Base-by-base conservation (phyloP, 23 red algal species). In the Gracilaria gracilis region DNA sequence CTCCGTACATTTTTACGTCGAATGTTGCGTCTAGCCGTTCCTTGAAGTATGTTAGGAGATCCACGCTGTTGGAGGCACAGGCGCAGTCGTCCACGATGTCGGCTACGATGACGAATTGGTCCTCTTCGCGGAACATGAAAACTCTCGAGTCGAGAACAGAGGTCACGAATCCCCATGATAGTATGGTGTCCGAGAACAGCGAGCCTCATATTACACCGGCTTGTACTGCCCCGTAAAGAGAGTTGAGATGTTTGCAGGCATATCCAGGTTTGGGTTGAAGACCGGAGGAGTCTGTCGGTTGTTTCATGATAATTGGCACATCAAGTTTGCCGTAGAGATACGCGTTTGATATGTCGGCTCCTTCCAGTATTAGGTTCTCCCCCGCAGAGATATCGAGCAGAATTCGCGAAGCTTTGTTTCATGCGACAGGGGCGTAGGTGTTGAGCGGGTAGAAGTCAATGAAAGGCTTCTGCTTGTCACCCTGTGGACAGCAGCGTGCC, bases 311-410 rank as follows among this genome's bases (percentile, higher is more conserved):
- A 0, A 87, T 1, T 6, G 38, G 28, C 15, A 15, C 35, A 21
- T 87, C 61, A 9, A 87, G 61, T 12, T 87, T 55, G 20, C 83
- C 83, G 66, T 87, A 87, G 0, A 87, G 14, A 0, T 87, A 75
- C 5, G 83, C 0, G 66, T 72, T 73, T 0, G 54, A 39, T 8
- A n/a, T n/a, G n/a, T n/a, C n/a, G n/a, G n/a, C n/a, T n/a, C 64
- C 83, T 87, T 87, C 83, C 20, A 87, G 7, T 37, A 87, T 46
- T 27, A 87, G 40, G 19, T 72, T 46, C 39, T 2, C 17, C 24
- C 64, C 64, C 25, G 83, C 16, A 17, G 83, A 20, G 31, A 61
- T 29, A 57, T 27, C 28, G 7, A 87, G 23, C 19, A 87, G 39
- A 75, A 87, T 87, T 14, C 64, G 37, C 8, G 25, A 0, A 23